Percentiles rank a stretch among this genome's conserved stretches.
Conservation (phyloP, 345 rosid species). For the Cardamine resedifolia region DNA sequence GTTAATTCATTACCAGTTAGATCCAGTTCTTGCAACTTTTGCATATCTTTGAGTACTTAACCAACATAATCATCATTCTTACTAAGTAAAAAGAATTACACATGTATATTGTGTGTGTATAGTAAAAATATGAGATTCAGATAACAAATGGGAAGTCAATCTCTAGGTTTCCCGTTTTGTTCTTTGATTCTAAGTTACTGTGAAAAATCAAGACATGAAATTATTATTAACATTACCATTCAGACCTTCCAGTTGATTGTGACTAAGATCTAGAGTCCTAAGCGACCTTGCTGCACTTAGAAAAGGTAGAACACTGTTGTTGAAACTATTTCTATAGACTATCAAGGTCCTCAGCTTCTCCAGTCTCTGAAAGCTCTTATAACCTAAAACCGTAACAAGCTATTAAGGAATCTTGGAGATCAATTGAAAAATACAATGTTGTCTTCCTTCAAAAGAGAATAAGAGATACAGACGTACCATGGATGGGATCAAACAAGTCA, state of each 20-base stretch:
- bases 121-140: no score
- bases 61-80: no score
- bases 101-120: no score
- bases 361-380: constrained; percentile 8
- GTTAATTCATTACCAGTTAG: no score
- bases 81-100: no score
- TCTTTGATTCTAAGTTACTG: neutral
- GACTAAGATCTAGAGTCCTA: neutral
- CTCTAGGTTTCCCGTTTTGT: no score
- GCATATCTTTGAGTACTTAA: no score
- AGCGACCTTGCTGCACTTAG: constrained; percentile 8
- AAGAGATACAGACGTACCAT: neutral
- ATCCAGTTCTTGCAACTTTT: no score
- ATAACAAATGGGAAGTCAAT: neutral
- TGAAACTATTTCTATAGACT: neutral
- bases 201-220: neutral
- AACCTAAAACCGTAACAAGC: constrained; percentile 1
- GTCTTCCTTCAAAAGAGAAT: neutral
- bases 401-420: neutral
- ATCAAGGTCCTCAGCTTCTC: neutral
- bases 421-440: neutral
- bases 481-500: no score
- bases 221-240: neutral
- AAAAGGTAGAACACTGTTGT: constrained; percentile 9
- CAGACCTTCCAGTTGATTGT: neutral